Percentiles rank a stretch among this genome's conserved stretches.
Evolutionary conservation across 768 basidiomycete species (phyloP).

Genomic region (Cystoderma amianthinum): DNA sequence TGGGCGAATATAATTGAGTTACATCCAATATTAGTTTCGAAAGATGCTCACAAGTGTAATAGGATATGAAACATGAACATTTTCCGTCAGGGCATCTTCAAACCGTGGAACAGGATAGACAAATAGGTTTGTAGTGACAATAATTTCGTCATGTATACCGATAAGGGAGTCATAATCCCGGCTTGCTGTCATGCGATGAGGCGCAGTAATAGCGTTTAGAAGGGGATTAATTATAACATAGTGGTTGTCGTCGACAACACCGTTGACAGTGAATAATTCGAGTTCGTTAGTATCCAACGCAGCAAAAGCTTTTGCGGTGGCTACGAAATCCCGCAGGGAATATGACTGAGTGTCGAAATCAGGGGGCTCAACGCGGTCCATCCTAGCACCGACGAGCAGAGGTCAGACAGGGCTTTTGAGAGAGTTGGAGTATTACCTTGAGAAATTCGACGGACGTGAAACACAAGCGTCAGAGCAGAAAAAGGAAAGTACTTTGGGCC

Average conservation of each 20-base stretch:
- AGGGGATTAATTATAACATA: constrained; percentile 10
- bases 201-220: constrained; percentile 1
- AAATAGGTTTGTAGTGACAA: constrained; percentile 2
- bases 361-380: too few relatives aligned
- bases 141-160: constrained; percentile 10
- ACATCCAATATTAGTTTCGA: too few relatives aligned
- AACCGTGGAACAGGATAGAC: constrained; percentile 11
- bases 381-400: too few relatives aligned
- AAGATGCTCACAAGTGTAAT: too few relatives aligned
- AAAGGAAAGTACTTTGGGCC: too few relatives aligned
- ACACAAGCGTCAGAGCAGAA: too few relatives aligned
- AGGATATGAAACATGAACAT: too few relatives aligned
- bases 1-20: too few relatives aligned
- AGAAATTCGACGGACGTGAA: too few relatives aligned
- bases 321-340: constrained; percentile 12
- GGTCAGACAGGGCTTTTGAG: too few relatives aligned
- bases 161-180: constrained; percentile 16
- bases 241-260: constrained; percentile 5
- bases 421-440: too few relatives aligned
- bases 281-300: constrained; percentile 5
- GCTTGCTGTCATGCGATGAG: neutral
- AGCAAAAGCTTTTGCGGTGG: constrained; percentile 4
- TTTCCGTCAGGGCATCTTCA: too few relatives aligned
- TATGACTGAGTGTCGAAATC: constrained; percentile 8
- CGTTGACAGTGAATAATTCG: constrained; percentile 11